Evolutionary conservation across 1,139 yeast genomes (phyloP), one percentile per base, ranked within the genome.

Genomic region (Scheffersomyces stambukii): DNA sequence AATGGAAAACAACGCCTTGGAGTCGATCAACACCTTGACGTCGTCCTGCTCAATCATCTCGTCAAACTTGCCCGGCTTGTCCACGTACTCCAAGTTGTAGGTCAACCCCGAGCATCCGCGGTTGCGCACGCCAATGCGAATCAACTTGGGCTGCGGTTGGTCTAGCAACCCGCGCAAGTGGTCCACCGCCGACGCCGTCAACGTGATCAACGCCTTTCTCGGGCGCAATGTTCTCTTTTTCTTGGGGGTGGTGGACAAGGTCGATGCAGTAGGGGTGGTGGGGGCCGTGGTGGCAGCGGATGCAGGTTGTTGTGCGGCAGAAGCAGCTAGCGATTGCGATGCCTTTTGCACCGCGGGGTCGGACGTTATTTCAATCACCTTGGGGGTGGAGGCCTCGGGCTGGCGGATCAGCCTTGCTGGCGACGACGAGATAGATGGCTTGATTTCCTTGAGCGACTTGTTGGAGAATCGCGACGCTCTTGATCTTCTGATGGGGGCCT

Each of bases 31-130:
- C 4, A 91, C 95, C 57, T 79, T 84, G 27, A 91, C 95, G 16
- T 94, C 96, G 46, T 88, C 96, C 58, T 89, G 97, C 43, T 77
- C 85, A 11, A 91, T 85, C 37, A 81, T 69, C 58, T 91, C 98
- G 55, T 91, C 98, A 49, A 89, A 91, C 59, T 88, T 86, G 9
- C 93, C 96, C 4, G 96, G 91, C 52, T 76, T 70, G 24, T 78
- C 75, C 26, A 91, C 96, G 57, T 91, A 91, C 52, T 88, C 96
- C 41, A 91, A 64, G 54, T 88, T 82, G 57, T 91, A 91, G 0
- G 95, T 81, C 38, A 91, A 69, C 0, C 98, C 98, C 0, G 97
- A 89, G 54, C 98, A 91, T 3, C 98, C 98, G 56, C 96, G 72
- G 56, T 91, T 91, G 44, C 78, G 77, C n/a, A 93, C 97, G 4